Evolutionary conservation across 2,329 filamentous ascomycete species (phyloP), one percentile per base, ranked within the genome.

Genomic region (Nothopassalora personata): DNA sequence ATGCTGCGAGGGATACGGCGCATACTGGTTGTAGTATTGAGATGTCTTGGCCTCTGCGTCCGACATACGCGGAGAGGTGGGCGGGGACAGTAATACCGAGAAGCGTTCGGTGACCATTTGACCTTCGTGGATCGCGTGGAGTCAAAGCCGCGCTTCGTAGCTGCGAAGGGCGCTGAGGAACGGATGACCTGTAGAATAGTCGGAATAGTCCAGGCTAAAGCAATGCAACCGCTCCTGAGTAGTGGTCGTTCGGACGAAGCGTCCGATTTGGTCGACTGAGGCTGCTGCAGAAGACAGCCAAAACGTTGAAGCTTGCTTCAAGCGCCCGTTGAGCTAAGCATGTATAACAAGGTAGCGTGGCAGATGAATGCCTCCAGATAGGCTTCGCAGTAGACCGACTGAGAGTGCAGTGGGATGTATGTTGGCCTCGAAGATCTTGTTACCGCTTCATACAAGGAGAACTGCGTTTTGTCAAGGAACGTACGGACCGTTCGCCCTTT

Each of bases 41-140:
- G 70, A 68, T 62, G 71, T 67, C 65, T 74, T 76, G 62, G 73
- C 71, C 69, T 73, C 71, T 67, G 76, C 77, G 68, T 73, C 76
- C 76, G 76, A 79, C 77, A 79, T 79, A 70, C 74, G 77, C 71
- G 78, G 78, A 70, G 78, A 80, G 63, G 71, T 78, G 60, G 78
- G 78, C 66, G 78, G 78, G 71, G 78, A 80, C 67, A 79, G 70
- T 66, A 76, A 76, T 70, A 76, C 75, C 70, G 75, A 73, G 66
- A 74, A 73, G 69, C 71, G 76, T 73, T 73, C 74, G 72, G 75
- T 72, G 70, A 78, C 60, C 68, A 70, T 70, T 69, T 65, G 66
- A 59, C 46, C 18, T 53, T 19, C 10, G 31, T 52, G 30, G 48
- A 43, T 43, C 13, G 49, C 34, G 27, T 27, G 28, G 7, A 34